Evolutionary conservation across 352 stramenopile genomes (phyloP).

Genomic region (Blastocystis hominis): DNA sequence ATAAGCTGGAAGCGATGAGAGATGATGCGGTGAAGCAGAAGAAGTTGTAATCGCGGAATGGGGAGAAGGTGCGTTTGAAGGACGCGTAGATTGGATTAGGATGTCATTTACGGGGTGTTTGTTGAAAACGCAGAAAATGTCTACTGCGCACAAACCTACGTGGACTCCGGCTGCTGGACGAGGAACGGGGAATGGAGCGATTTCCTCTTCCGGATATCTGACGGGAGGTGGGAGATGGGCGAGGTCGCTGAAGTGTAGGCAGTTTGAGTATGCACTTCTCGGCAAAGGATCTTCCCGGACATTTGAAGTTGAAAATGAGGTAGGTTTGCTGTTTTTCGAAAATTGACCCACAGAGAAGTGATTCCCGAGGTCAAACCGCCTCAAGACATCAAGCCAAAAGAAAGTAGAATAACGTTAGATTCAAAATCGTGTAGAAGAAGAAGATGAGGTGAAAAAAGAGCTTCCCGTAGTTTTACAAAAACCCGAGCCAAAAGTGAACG

Average conservation of each 20-base stretch:
- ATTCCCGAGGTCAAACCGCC: not conserved
- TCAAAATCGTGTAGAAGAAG: slow-evolving; percentile 70
- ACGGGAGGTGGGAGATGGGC: not conserved
- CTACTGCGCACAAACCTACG: not conserved
- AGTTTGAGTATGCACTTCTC: slow-evolving; percentile 70
- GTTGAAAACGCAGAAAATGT: not conserved
- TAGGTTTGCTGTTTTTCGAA: slow-evolving; percentile 56
- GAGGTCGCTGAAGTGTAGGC: not conserved
- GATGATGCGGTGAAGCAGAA: slow-evolving; percentile 73
- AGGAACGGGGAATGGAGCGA: not conserved
- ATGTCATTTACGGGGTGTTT: too few relatives aligned
- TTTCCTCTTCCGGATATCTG: not conserved
- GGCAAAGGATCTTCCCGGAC: slow-evolving; percentile 70
- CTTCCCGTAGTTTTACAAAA: slow-evolving; percentile 71
- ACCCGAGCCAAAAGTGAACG: slow-evolving; percentile 70
- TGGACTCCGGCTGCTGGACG: not conserved
- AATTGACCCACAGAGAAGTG: not conserved
- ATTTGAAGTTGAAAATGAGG: slow-evolving; percentile 74
- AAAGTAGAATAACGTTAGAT: slow-evolving; percentile 72
- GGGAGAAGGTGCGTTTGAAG: not conserved
- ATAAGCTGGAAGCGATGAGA: slow-evolving; percentile 70
- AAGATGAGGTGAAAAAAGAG: slow-evolving; percentile 71
- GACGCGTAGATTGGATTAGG: not conserved
- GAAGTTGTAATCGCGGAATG: slow-evolving; percentile 63
- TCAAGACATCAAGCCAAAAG: slow-evolving; percentile 60